phyloP scores from a whole-genome alignment of 2,329 filamentous ascomycete genomes.

The Emmonsiellopsis sp. region DNA sequence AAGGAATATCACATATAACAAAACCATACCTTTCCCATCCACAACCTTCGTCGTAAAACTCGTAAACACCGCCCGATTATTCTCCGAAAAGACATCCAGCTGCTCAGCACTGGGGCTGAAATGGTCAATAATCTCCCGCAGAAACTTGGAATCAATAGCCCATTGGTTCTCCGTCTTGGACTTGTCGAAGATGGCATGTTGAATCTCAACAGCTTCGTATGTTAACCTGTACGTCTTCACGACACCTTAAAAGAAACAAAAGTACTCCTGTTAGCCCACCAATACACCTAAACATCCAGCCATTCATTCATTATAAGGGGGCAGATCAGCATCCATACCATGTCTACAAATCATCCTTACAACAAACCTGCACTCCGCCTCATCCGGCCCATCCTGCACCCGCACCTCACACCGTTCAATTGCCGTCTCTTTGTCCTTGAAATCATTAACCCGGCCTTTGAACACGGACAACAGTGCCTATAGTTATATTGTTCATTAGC shows the following conservation, averaged over 20 bases:
- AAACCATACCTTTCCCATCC: slow-evolving; percentile 46
- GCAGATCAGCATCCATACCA: slow-evolving; percentile 26
- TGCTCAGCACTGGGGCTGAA: slow-evolving; percentile 57
- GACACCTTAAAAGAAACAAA: slow-evolving; percentile 38
- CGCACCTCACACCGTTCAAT: slow-evolving; percentile 55
- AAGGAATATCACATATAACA: neutral
- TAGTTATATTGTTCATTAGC: neutral
- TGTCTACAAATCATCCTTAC: slow-evolving; percentile 55
- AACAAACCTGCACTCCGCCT: slow-evolving; percentile 52
- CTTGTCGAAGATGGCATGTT: slow-evolving; percentile 56
- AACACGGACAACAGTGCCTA: slow-evolving; percentile 54
- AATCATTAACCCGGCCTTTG: slow-evolving; percentile 48
- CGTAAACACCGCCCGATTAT: slow-evolving; percentile 51
- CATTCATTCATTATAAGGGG: too few species aligned
- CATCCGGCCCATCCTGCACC: slow-evolving; percentile 47
- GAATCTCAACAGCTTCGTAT: slow-evolving; percentile 53
- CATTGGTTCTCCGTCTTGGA: slow-evolving; percentile 48
- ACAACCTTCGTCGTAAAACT: slow-evolving; percentile 58
- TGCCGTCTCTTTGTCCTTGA: slow-evolving; percentile 48
- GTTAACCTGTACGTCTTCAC: slow-evolving; percentile 58
- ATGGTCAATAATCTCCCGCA: slow-evolving; percentile 55
- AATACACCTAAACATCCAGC: too few species aligned
- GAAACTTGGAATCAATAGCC: slow-evolving; percentile 47
- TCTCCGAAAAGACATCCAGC: slow-evolving; percentile 52
- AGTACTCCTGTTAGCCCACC: neutral